Conservation (phyloP, 768 basidiomycete genomes). For the Mycena belliarum region DNA sequence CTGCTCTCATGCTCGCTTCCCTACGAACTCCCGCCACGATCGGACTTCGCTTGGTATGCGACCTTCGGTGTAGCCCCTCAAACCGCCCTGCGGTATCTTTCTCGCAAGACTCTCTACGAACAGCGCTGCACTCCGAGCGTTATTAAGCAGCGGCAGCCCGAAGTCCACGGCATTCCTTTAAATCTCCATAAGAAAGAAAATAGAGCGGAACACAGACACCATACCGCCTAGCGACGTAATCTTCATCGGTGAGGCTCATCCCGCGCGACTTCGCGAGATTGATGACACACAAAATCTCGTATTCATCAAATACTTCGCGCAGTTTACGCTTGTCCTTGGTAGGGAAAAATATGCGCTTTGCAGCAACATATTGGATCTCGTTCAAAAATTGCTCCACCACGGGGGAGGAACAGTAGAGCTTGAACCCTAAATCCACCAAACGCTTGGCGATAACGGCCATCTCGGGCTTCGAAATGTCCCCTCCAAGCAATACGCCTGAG, state of each 20-base stretch:
- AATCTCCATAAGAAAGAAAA: background rate
- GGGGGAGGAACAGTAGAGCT: conserved; percentile 86
- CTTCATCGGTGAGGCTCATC: conserved; percentile 78
- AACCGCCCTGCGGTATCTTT: conserved; percentile 80
- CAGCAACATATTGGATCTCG: conserved; percentile 70
- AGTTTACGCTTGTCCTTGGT: conserved; percentile 94
- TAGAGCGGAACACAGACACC: conserved; percentile 25
- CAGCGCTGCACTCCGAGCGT: conserved; percentile 83
- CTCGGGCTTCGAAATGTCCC: conserved; percentile 85
- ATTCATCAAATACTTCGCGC: conserved; percentile 90
- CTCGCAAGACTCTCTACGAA: conserved; percentile 87
- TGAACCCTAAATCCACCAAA: conserved; percentile 88
- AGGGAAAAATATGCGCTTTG: conserved; percentile 94
- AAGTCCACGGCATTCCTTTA: conserved; percentile 92
- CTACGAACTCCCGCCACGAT: conserved; percentile 91
- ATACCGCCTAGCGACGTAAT: conserved; percentile 92
- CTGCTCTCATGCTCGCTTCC: conserved; percentile 49
- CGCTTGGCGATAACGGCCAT: conserved; percentile 81
- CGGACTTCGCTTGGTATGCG: conserved; percentile 87
- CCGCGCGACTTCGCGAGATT: conserved; percentile 87
- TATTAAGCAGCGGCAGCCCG: conserved; percentile 88
- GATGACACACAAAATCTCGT: conserved; percentile 92
- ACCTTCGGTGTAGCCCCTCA: conserved; percentile 82
- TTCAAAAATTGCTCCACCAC: conserved; percentile 83
- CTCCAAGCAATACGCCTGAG: conserved; percentile 91